Base-by-base conservation (phyloP, 768 basidiomycete species). In the Pleurotus cornucopiae region DNA sequence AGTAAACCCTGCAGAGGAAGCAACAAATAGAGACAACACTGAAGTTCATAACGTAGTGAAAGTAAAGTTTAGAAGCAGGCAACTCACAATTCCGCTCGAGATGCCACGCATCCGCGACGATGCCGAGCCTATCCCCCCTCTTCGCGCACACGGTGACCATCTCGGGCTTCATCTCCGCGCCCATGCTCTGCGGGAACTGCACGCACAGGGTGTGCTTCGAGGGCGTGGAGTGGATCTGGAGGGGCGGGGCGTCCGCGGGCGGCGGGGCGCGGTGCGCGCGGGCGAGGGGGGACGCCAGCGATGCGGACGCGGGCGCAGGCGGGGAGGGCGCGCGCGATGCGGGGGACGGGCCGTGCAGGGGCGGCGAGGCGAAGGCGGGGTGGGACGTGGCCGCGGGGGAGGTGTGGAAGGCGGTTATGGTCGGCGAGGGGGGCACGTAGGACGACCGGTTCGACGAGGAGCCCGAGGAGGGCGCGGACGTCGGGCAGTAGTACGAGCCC, bases 121-220 rank as follows among this genome's bases (percentile, higher is more conserved):
- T 75, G 55, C 75, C 73, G 53, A 85, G 65, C 61, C 74, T 77
- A 64, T 83, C 80, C 4, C 82, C 84, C 61, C 76, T 79, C 64
- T 82, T 82, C 43, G 79, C 83, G 34, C 76, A 76, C 47, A 85
- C 76, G 3, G 83, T 85, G 23, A 85, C 81, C 84, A 85, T 85
- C 63, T 85, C 84, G 12, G 81, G 76, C 60, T 75, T 67, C 51
- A 64, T 63, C 53, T 47, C 65, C 9, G 30, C 30, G 30, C 30
- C 30, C 45, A 79, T 77, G 7, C 69, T 69, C 47, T 68, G 63
- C 6, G 82, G 82, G 11, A 85, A 76, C 43, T 67, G 67, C 12
- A 83, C 78, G 25, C 70, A 70, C n/a, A 84, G 66, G 3, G 68
- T 74, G 65, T 85, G 75, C 57, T 63, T 69, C 26, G 64, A 58